phyloP scores from a whole-genome alignment of 768 basidiomycete genomes.

The Pleurotus pulmonarius region DNA sequence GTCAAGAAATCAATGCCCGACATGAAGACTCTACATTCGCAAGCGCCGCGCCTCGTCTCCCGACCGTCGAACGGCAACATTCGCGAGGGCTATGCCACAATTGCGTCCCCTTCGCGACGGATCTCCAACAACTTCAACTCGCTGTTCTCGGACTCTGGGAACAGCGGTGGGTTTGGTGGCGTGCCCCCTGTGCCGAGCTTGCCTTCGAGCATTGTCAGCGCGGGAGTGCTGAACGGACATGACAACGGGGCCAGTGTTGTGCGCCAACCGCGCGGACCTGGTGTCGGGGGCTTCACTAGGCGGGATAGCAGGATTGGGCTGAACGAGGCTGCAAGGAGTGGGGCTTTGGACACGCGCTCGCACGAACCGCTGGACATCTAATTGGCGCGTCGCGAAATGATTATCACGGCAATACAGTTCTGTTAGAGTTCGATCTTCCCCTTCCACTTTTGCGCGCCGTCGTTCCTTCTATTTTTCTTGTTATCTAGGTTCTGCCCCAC shows the following conservation, averaged over 20 bases:
- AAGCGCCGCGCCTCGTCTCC: conserved; percentile 73
- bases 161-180: background rate
- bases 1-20: conserved; percentile 99
- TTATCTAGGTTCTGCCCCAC: too few relatives aligned
- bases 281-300: conserved; percentile 66
- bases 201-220: conserved; percentile 51
- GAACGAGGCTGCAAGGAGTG: conserved; percentile 55
- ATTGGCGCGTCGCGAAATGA: conserved; percentile 14
- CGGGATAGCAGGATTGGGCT: conserved; percentile 56
- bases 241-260: conserved; percentile 54
- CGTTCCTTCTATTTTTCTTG: too few relatives aligned
- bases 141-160: conserved; percentile 51
- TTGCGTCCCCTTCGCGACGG: conserved; percentile 78
- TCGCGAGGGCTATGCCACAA: conserved; percentile 81
- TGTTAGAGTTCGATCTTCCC: conserved; percentile 1
- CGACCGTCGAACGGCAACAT: conserved; percentile 89
- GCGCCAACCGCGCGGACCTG: conserved; percentile 84
- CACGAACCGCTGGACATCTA: conserved; percentile 87
- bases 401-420: background rate
- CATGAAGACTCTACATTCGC: conserved; percentile 81
- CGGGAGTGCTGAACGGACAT: conserved; percentile 40
- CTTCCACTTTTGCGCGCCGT: background rate
- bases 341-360: conserved; percentile 72
- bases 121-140: conserved; percentile 67
- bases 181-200: conserved; percentile 81